A percentile compares a stretch with the other conserved stretches of the same genome.
Conservation (phyloP, 2,329 filamentous ascomycete species). For the Thielaviopsis punctulata region DNA sequence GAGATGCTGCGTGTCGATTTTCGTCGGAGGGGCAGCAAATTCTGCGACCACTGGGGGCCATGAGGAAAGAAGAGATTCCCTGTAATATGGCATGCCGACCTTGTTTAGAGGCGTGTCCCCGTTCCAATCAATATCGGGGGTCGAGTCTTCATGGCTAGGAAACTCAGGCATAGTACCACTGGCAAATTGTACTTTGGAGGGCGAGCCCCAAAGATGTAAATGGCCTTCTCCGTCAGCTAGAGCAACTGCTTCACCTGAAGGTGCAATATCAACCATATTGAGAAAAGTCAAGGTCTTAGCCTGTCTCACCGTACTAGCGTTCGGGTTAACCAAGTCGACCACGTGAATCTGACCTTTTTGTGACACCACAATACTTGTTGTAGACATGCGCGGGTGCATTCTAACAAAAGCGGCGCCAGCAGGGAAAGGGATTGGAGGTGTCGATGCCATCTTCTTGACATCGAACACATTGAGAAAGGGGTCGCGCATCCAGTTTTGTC, state of each 20-base stretch:
- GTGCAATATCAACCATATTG: slow-evolving; percentile 68
- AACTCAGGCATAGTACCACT: slow-evolving; percentile 69
- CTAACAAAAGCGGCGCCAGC: slow-evolving; percentile 85
- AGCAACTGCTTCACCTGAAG: slow-evolving; percentile 71
- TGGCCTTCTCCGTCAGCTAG: slow-evolving; percentile 63
- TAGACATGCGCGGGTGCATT: slow-evolving; percentile 91
- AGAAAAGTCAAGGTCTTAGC: slow-evolving; percentile 61
- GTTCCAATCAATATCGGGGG: slow-evolving; percentile 48
- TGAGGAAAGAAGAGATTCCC: slow-evolving; percentile 69
- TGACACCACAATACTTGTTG: slow-evolving; percentile 84
- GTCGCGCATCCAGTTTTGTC: slow-evolving; percentile 61
- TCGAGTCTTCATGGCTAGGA: slow-evolving; percentile 44
- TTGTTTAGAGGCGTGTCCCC: slow-evolving; percentile 64
- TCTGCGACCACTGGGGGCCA: slow-evolving; percentile 83
- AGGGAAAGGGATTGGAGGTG: slow-evolving; percentile 83
- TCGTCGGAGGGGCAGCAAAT: slow-evolving; percentile 63
- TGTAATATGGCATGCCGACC: slow-evolving; percentile 85
- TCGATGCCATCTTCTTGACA: slow-evolving; percentile 71
- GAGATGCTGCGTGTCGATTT: slow-evolving; percentile 55
- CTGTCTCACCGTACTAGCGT: slow-evolving; percentile 70
- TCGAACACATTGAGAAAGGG: slow-evolving; percentile 92
- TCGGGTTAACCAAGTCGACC: slow-evolving; percentile 86
- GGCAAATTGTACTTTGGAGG: slow-evolving; percentile 69
- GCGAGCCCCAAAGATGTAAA: slow-evolving; percentile 79
- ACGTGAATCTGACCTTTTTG: slow-evolving; percentile 89